Percentiles rank a stretch among this genome's conserved stretches.
Evolutionary conservation across 441 rosid genomes (phyloP).

Genomic region (Gossypium gossypioides): DNA sequence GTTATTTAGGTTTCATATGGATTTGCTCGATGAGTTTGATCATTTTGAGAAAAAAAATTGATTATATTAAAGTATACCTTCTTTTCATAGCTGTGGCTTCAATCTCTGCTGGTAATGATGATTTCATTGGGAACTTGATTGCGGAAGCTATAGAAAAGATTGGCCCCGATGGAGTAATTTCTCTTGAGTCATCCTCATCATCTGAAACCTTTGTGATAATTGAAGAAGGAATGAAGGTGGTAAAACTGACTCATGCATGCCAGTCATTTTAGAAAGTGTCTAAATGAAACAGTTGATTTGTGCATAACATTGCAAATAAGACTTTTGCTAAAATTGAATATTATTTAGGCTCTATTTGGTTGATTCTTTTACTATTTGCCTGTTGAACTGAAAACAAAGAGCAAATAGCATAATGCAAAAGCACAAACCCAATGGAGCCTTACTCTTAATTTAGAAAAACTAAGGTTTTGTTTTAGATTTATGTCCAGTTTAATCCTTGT

Average conservation of each 20-base stretch:
- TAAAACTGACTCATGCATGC: conserved; percentile 13
- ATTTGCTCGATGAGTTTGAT: background rate
- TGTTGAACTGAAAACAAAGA: background rate
- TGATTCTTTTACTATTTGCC: background rate
- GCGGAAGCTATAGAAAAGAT: conserved; percentile 73
- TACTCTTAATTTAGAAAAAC: background rate
- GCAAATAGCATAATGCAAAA: background rate
- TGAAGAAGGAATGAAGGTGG: conserved; percentile 93
- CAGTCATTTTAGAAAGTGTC: background rate
- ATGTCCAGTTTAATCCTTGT: background rate
- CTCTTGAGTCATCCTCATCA: conserved; percentile 64
- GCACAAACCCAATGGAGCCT: background rate
- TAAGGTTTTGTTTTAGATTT: background rate
- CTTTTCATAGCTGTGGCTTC: conserved; percentile 74
- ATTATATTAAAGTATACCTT: background rate
- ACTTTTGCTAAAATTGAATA: background rate
- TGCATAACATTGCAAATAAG: background rate
- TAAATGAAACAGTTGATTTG: background rate
- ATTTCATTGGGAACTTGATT: conserved; percentile 58
- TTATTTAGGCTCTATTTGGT: background rate
- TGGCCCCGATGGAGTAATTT: conserved; percentile 80
- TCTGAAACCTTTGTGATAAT: conserved; percentile 59
- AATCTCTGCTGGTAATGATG: conserved; percentile 85
- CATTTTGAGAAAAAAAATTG: background rate
- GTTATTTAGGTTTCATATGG: background rate